Evolutionary conservation across 2,329 filamentous ascomycete genomes (phyloP).

Genomic region (Aspergillus ruber): DNA sequence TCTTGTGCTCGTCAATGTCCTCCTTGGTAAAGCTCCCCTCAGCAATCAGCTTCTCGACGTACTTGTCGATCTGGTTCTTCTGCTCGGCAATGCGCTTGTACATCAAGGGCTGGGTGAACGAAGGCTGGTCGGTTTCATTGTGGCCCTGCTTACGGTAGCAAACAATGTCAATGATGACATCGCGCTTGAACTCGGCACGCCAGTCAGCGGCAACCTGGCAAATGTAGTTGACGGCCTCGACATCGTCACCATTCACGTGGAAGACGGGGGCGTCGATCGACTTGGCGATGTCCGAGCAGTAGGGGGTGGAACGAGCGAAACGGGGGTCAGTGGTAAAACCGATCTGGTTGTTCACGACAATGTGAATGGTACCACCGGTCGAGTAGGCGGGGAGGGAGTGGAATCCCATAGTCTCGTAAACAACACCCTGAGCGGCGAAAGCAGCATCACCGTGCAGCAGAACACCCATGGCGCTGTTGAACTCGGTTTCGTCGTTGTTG

Average conservation of each 20-base stretch:
- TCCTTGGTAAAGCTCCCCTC: conserved; percentile 96
- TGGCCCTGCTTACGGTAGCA: conserved; percentile 99
- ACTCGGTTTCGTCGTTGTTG: conserved; percentile 90
- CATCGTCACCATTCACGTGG: conserved; percentile 98
- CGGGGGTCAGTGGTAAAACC: conserved; percentile 98
- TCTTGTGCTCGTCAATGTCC: conserved; percentile 97
- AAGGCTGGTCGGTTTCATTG: conserved; percentile 99
- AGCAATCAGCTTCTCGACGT: conserved; percentile 81
- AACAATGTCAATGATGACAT: conserved; percentile 95
- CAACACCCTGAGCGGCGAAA: conserved; percentile 91
- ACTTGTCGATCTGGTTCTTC: conserved; percentile 78
- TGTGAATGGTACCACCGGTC: conserved; percentile 91
- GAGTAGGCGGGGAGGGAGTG: conserved; percentile 93
- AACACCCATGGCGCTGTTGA: conserved; percentile 88
- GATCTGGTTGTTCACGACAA: conserved; percentile 99
- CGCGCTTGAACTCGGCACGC: conserved; percentile 97
- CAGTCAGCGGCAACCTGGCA: conserved; percentile 96
- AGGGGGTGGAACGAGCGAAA: conserved; percentile 93
- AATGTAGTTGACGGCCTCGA: conserved; percentile 96
- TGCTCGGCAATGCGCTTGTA: conserved; percentile 94
- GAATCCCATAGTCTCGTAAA: conserved; percentile 98
- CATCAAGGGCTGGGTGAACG: conserved; percentile 99
- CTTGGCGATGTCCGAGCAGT: conserved; percentile 99
- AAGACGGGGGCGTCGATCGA: conserved; percentile 97
- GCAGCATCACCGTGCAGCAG: conserved; percentile 95